Evolutionary conservation across 1,284 basidiomycete genomes (phyloP), one percentile per base, ranked within the genome.

Genomic region (Tilletia walkeri): DNA sequence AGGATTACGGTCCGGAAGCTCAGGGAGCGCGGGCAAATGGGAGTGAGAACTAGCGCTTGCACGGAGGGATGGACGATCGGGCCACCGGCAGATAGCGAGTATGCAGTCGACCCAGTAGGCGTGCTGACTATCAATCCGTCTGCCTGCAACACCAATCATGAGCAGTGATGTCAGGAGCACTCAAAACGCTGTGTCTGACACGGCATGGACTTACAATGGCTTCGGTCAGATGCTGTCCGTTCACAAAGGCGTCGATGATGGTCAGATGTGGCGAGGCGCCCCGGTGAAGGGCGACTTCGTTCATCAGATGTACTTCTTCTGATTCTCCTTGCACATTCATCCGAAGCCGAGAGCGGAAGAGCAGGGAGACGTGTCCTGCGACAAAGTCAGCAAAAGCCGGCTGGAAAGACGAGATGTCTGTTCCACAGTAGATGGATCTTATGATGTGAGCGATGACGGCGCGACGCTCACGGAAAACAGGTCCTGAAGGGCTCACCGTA

Each of bases 21-120:
- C 47, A 98, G 86, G 77, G 92, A 94, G 61, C 95, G 88, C 36
- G 95, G 95, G 79, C 93, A 95, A 76, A 98, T 96, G 5, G 95
- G 95, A 0, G 95, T 97, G 36, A 98, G 86, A 10, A 98, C 90
- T 67, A 98, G 87, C 0, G 93, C 92, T 75, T 92, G 92, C 24
- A 95, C 87, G 2, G 92, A 93, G 0, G 95, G 95, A 79, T 98
- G 95, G 0, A 96, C 93, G 76, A 98, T 97, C 0, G 95, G 95
- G 6, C 95, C 95, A 34, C 95, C 95, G 0, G 95, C 93, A 1
- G 94, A 95, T 47, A 98, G 88, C 0, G 94, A 96, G 84, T 98
- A 98, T 2, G 95, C 95, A 0, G 95, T 98, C 16, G 94, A 97
- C 1, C 95, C 95, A 0, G 95, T 98, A 3, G 95, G 95, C 1